Evolutionary conservation across 192 early-diverging fungal genomes (phyloP).

Genomic region (Pilobolus umbonatus): DNA sequence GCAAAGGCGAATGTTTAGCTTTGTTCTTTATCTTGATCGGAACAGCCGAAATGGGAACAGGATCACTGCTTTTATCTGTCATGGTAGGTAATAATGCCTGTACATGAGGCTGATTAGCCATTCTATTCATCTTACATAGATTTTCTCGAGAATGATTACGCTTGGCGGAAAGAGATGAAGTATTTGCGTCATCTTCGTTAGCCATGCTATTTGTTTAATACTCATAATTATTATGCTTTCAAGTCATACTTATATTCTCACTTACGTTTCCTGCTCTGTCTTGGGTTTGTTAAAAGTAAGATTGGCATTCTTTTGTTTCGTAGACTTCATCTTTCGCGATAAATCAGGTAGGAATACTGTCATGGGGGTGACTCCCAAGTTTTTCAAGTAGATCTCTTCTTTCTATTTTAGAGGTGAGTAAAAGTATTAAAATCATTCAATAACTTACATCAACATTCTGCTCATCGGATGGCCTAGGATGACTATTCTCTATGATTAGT

Average conservation of each 20-base stretch:
- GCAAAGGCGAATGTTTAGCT: constrained; percentile 5
- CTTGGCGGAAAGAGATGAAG: too few relatives aligned
- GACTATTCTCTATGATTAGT: not conserved
- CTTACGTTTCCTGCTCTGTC: too few relatives aligned
- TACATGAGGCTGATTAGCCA: constrained; percentile 20
- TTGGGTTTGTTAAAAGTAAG: too few relatives aligned
- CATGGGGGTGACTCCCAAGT: constrained; percentile 61
- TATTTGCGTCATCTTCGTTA: too few relatives aligned
- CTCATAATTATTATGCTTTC: too few relatives aligned
- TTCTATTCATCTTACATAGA: constrained; percentile 6
- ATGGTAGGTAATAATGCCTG: constrained; percentile 6
- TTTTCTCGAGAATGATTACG: constrained; percentile 4
- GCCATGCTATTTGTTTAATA: too few relatives aligned
- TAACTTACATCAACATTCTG: constrained; percentile 18
- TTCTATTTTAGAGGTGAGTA: constrained; percentile 21
- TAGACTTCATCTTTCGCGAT: constrained; percentile 13
- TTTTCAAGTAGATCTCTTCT: constrained; percentile 44
- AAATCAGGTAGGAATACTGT: constrained; percentile 59
- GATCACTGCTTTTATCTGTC: too few relatives aligned
- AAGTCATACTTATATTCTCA: too few relatives aligned
- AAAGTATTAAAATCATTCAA: not conserved
- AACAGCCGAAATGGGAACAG: constrained; percentile 1
- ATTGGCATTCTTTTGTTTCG: not conserved
- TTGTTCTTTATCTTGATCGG: constrained; percentile 6
- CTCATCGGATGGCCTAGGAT: constrained; percentile 26